Evolutionary conservation across 169 alveolate species (phyloP), one percentile per base, ranked within the genome.

Genomic region (Cryptosporidium sp.): DNA sequence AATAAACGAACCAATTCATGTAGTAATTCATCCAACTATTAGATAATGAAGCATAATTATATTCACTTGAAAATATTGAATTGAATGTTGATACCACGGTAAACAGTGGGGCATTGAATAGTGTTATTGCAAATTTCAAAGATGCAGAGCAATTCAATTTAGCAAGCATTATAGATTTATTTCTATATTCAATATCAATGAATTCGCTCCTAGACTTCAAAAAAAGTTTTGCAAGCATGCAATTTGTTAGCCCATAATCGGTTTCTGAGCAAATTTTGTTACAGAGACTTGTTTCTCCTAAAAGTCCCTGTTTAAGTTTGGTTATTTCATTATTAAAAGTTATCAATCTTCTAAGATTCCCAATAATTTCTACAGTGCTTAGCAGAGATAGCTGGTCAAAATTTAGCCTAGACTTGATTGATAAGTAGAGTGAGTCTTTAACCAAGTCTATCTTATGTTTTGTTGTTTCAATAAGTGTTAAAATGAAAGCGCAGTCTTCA

Each of bases 331-430:
- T 31, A 16, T 35, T 29, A 1, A 65, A 14, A 10, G 33, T 35
- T 14, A 80, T 65, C 41, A 80, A 59, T 52, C 89, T 80, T 55
- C 86, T 74, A 26, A 80, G 67, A 18, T 80, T 80, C 14, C 89
- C 89, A 35, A 80, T 41, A 16, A 43, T 43, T n/a, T 80, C 75
- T 5, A 80, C 29, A 3, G 89, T 35, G n/a, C 31, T 59, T 41
- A 80, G 29, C 6, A 80, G 48, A 26, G 89, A 80, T 37, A 43
- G 69, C 14, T 67, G 71, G 45, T 43, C 65, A 45, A 48, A 43
- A 43, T 62, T 65, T 62, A 80, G 43, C 29, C 70, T 33, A 37
- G 52, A 61, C 41, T 62, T 80, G 10, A 65, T 31, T 33, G 68
- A 23, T n/a, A n/a, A 41, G 39, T 80, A 80, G 21, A 80, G 55